Conservation (phyloP, 2,329 filamentous ascomycete species). For the Tricladium varicosporioides region DNA sequence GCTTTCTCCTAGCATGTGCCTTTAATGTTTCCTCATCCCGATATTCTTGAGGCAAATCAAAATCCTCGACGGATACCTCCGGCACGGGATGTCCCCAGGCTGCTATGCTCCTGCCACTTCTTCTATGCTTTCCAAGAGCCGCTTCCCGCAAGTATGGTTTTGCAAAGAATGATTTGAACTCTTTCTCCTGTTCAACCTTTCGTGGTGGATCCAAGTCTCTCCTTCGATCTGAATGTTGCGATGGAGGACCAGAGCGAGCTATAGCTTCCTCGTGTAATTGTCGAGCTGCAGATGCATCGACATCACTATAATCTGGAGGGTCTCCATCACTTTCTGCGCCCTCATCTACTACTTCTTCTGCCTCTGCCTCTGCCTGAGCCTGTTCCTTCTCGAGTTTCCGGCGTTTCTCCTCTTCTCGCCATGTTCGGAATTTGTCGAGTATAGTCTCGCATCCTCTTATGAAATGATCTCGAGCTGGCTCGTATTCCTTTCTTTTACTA, state of each 20-base stretch:
- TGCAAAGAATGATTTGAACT: conserved; percentile 84
- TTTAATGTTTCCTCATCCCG: conserved; percentile 49
- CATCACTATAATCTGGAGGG: conserved; percentile 64
- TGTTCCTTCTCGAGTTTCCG: conserved; percentile 75
- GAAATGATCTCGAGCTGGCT: conserved; percentile 81
- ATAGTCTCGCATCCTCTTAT: conserved; percentile 78
- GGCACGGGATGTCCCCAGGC: conserved; percentile 84
- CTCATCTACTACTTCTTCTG: conserved; percentile 36
- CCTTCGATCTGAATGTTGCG: conserved; percentile 29
- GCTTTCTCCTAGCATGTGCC: conserved; percentile 60
- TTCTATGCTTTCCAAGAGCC: conserved; percentile 70
- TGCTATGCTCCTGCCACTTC: conserved; percentile 65
- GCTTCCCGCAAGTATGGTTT: conserved; percentile 70
- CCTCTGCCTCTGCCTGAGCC: conserved; percentile 45
- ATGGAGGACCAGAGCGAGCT: conserved; percentile 28
- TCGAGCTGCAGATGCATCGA: conserved; percentile 68
- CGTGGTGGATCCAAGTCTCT: conserved; percentile 33
- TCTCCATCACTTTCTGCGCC: conserved; percentile 43
- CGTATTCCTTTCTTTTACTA: conserved; percentile 79
- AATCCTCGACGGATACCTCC: conserved; percentile 68
- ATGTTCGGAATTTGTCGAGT: conserved; percentile 81
- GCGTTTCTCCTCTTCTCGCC: conserved; percentile 87
- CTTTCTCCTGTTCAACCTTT: conserved; percentile 42
- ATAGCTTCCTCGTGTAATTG: conserved; percentile 59
- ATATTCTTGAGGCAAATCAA: conserved; percentile 64